These are phyloP conservation scores for Magnolia changhungtana DNA, from an alignment of 164 flowering plant genomes.

Conservation along the genomic window DNA sequence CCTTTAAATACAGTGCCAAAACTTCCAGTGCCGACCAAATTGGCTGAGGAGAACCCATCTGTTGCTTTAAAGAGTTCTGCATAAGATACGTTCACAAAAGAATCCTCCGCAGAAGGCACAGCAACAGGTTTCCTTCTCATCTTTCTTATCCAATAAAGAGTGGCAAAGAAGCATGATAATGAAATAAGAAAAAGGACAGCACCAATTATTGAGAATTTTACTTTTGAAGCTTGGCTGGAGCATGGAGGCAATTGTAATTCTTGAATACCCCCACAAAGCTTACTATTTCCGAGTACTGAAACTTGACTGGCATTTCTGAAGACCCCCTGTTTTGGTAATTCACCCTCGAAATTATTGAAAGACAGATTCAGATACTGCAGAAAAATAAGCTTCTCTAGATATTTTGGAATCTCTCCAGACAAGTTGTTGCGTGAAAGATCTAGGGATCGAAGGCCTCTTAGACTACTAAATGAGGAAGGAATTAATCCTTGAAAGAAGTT, in stretches of 20 bases:
- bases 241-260: conserved; percentile 12
- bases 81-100: no score
- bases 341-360: conserved; percentile 18
- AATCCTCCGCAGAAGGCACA: no score
- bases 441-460: neutral
- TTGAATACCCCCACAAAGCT: conserved; percentile 15
- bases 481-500: conserved; percentile 12
- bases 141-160: no score
- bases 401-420: conserved; percentile 11
- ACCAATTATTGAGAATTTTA: conserved; percentile 6
- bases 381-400: neutral
- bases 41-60: no score
- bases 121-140: no score
- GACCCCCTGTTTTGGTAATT: conserved; percentile 13
- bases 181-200: neutral
- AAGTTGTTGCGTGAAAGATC: conserved; percentile 17
- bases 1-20: no score
- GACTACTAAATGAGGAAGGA: neutral
- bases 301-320: conserved; percentile 23
- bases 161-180: no score
- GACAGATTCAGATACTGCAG: conserved; percentile 5
- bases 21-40: no score
- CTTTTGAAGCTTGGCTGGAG: neutral
- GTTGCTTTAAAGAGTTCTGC: no score
- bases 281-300: conserved; percentile 10